These are phyloP conservation scores for Adansonia grandidieri DNA, from an alignment of 441 rosid species.

Conservation along the genomic window DNA sequence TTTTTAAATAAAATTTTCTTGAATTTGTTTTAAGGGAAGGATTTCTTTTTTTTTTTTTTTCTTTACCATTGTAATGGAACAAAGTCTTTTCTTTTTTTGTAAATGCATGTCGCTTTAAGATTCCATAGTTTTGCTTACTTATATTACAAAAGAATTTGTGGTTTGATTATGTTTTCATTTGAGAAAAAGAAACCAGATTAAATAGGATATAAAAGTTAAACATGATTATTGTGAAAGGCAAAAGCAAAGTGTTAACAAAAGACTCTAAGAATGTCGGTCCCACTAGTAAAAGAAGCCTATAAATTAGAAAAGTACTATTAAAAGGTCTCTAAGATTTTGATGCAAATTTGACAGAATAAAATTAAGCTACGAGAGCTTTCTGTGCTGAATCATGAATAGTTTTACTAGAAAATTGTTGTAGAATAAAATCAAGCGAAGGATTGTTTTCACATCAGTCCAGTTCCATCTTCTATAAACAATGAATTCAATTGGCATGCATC, in stretches of 20 bases:
- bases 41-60: too few relatives aligned
- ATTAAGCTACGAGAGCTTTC: neutral
- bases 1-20: too few relatives aligned
- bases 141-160: neutral
- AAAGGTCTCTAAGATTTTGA: too few relatives aligned
- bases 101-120: too few relatives aligned
- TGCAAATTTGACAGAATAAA: neutral
- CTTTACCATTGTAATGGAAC: too few relatives aligned
- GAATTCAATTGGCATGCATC: neutral
- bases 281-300: neutral
- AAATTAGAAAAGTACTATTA: neutral
- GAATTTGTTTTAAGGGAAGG: too few relatives aligned
- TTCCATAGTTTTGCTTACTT: neutral
- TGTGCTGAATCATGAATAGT: constrained; percentile 1
- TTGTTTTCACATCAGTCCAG: neutral
- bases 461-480: neutral
- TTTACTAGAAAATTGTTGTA: neutral
- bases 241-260: neutral
- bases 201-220: neutral
- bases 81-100: too few relatives aligned
- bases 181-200: neutral
- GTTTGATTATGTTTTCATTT: neutral
- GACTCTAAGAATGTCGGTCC: neutral
- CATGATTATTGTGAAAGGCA: neutral
- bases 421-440: neutral